Evolutionary conservation across 768 basidiomycete species (phyloP), one percentile per base, ranked within the genome.

Genomic region (Panellus pusillus): DNA sequence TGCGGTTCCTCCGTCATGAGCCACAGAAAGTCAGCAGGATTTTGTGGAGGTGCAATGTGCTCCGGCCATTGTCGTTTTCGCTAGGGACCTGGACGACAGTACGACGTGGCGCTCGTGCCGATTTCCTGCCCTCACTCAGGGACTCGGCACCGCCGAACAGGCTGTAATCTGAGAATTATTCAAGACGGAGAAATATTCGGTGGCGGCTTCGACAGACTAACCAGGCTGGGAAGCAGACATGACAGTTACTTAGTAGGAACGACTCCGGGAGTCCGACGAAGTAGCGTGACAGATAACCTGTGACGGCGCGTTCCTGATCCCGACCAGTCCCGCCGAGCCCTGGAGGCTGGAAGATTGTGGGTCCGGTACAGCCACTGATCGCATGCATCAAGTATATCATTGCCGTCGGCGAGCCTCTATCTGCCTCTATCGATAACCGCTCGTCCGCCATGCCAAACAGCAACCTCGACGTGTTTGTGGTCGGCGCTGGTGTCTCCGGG

Each of bases 1-100:
- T 99, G 97, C 3, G 97, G 97, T 66, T 99, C 97, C 71, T 99
- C 97, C 0, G 93, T 97, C 86, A 98, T 91, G 41, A 95, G 66
- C 97, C 97, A 99, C 28, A 98, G 77, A 64, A 97, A 98, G 62
- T 98, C 96, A 0, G 76, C 69, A 1, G 91, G 88, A 63, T 93
- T 85, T 66, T 86, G 84, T 0, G 87, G 87, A 2, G 83, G 82
- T 6, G 71, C 76, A 17, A 74, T 68, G 62, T 79, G 69, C 3
- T 71, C 68, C 37, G 66, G 9, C 73, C 78, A 55, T 79, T 64
- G 54, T 75, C 72, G 38, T 77, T 59, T 5, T 47, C 59, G 2
- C 67, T 71, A 3, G 76, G 74, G n/a, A 70, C 69, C 2, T 70
- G 61, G 44, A 79, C 69, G 41, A 75, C 74, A 0, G 82, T 82